phyloP scores from a whole-genome alignment of 208 protist genomes.

The Trypanosomatidae sp. region DNA sequence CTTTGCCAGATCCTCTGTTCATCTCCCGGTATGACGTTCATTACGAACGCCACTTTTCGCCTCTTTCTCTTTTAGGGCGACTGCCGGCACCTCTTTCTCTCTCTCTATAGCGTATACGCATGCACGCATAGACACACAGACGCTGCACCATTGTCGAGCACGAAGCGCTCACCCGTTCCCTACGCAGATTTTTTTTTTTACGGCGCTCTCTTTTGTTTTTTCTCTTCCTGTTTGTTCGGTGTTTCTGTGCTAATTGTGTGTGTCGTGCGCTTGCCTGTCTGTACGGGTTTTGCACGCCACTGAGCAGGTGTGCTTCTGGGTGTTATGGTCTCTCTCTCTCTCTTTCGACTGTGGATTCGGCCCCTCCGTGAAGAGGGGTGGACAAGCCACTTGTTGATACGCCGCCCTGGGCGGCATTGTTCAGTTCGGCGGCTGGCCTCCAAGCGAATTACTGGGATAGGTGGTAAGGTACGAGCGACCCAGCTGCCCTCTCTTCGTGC shows the following conservation, averaged over 20 bases:
- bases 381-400: slow-evolving; percentile 49
- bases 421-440: slow-evolving; percentile 61
- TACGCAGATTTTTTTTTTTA: slow-evolving; percentile 11
- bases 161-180: not conserved
- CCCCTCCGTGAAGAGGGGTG: slow-evolving; percentile 37
- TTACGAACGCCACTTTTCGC: no score
- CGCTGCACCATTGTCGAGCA: not conserved
- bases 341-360: slow-evolving; percentile 41
- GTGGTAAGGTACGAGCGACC: slow-evolving; percentile 38
- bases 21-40: not conserved
- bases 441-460: slow-evolving; percentile 30
- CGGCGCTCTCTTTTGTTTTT: not conserved
- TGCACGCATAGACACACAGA: no score
- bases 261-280: not conserved
- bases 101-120: not conserved
- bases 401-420: slow-evolving; percentile 36
- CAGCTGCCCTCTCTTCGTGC: slow-evolving; percentile 37
- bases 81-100: not conserved
- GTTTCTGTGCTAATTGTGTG: not conserved
- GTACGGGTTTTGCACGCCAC: not conserved
- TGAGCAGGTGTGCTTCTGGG: not conserved
- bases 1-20: not conserved
- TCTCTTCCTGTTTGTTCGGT: not conserved
- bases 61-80: not conserved
- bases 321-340: slow-evolving; percentile 19